These are phyloP conservation scores for Podila minutissima DNA, from an alignment of 192 early-diverging fungal genomes.

Conservation along the genomic window DNA sequence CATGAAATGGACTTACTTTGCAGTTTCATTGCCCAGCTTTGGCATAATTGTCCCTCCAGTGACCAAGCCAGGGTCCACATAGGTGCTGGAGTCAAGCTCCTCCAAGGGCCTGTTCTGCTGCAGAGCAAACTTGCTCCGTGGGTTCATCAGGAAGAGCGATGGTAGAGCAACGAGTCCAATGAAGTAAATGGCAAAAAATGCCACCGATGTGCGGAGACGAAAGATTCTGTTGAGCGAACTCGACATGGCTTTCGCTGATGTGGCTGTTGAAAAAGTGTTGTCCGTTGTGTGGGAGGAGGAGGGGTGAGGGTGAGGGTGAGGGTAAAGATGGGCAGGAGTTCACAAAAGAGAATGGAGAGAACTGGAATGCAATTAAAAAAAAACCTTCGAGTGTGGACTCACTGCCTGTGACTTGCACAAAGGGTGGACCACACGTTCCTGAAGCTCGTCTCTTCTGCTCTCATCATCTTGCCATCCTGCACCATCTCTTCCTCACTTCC, in stretches of 20 bases:
- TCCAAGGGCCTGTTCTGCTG: not conserved
- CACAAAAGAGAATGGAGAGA: not conserved
- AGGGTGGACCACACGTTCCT: no score
- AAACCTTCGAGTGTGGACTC: no score
- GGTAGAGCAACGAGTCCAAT: slow-evolving; percentile 44
- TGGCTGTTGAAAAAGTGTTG: not conserved
- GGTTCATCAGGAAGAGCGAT: slow-evolving; percentile 29
- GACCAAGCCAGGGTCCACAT: slow-evolving; percentile 27
- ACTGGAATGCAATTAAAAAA: not conserved
- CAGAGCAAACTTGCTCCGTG: slow-evolving; percentile 1
- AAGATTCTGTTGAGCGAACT: not conserved
- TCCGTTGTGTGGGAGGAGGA: not conserved
- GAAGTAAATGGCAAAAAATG: slow-evolving; percentile 30
- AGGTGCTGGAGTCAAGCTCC: not conserved
- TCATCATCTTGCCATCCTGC: no score
- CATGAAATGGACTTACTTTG: slow-evolving; percentile 47
- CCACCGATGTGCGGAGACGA: slow-evolving; percentile 22
- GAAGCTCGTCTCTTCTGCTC: no score
- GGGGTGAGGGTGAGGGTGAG: not conserved
- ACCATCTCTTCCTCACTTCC: no score
- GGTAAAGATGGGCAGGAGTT: no score
- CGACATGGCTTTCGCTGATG: not conserved
- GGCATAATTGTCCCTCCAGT: slow-evolving; percentile 56
- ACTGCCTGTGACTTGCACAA: no score
- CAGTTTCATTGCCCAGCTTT: slow-evolving; percentile 50